Evolutionary conservation across 2,329 filamentous ascomycete genomes (phyloP), one percentile per base, ranked within the genome.

Genomic region (Polytolypa hystricis): DNA sequence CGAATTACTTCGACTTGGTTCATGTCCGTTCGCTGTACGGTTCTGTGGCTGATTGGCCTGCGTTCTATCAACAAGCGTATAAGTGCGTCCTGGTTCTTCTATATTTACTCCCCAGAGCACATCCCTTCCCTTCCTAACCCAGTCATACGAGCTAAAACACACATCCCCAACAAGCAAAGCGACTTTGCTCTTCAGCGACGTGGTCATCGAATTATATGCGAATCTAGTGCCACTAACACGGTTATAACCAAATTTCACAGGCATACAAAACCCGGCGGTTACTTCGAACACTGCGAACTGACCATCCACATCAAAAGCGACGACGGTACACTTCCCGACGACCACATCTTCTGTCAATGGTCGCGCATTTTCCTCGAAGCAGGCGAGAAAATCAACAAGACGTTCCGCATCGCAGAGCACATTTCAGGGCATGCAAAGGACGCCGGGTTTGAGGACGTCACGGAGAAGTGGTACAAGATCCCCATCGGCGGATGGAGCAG

Each of bases 1-100:
- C 56, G 0, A 47, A 58, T 32, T 47, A 60, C 42, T 63, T 74
- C 42, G 72, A 77, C 51, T 66, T 70, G 32, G 64, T 78, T 33
- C 73, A 77, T 52, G 46, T 47, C 15, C 48, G 50, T 20, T 35
- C 41, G n/a, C 20, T 53, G n/a, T 50, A 51, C 25, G 48, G 49
- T 2, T 38, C 32, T 8, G 21, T 49, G 36, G 12, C 42, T 16
- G 40, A 50, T 33, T 50, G 47, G 48, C 43, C 44, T 9, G 37
- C 27, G 10, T 49, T 52, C 29, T 51, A 51, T 39, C 32, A 31
- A 14, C 43, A 44, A 19, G 44, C 42, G 7, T 38, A 46, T 8
- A 45, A 32, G 47, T 50, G 41, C 14, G 35, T 27, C 30, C 31
- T 18, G 23, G n/a, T 26, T n/a, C 8, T 26, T n/a, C 8, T 26